Evolutionary conservation across 2,329 filamentous ascomycete genomes (phyloP).

Genomic region (Fusarium stilboides): DNA sequence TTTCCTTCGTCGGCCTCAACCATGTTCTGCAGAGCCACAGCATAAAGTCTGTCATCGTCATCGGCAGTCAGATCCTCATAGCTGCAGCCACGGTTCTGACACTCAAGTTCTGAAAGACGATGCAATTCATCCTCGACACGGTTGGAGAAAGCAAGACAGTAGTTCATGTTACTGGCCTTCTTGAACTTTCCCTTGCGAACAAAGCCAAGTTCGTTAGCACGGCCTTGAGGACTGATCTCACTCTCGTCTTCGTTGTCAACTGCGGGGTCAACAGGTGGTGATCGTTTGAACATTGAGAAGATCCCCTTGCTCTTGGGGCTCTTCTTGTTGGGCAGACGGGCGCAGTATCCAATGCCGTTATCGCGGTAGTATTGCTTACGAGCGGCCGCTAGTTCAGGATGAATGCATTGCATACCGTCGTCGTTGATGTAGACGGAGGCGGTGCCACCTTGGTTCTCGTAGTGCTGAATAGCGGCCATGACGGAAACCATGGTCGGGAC

Average conservation of each 20-base stretch:
- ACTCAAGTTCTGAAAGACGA: constrained; percentile 41
- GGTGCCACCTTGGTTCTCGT: constrained; percentile 74
- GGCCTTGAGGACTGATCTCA: constrained; percentile 43
- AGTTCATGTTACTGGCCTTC: constrained; percentile 80
- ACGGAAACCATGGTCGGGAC: constrained; percentile 69
- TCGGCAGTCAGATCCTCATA: constrained; percentile 62
- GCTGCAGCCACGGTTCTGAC: constrained; percentile 34
- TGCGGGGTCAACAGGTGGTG: constrained; percentile 40
- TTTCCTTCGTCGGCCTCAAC: constrained; percentile 65
- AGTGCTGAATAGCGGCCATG: constrained; percentile 71
- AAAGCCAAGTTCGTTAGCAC: constrained; percentile 63
- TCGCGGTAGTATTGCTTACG: constrained; percentile 71
- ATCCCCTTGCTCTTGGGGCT: constrained; percentile 33
- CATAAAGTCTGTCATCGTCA: constrained; percentile 62
- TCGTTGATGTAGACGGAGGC: constrained; percentile 79
- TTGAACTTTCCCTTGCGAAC: constrained; percentile 74
- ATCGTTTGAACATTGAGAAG: constrained; percentile 58
- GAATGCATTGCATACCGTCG: constrained; percentile 76
- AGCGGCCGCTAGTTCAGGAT: constrained; percentile 62
- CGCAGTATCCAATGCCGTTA: constrained; percentile 70
- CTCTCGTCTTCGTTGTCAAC: constrained; percentile 61
- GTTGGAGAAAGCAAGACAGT: constrained; percentile 69
- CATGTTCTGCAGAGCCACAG: constrained; percentile 61
- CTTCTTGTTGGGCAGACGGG: constrained; percentile 64
- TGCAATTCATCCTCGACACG: constrained; percentile 68